Percentiles rank a stretch among this genome's conserved stretches.
Evolutionary conservation across 805 yeast species (phyloP).

Genomic region (Pichia ethanolica): DNA sequence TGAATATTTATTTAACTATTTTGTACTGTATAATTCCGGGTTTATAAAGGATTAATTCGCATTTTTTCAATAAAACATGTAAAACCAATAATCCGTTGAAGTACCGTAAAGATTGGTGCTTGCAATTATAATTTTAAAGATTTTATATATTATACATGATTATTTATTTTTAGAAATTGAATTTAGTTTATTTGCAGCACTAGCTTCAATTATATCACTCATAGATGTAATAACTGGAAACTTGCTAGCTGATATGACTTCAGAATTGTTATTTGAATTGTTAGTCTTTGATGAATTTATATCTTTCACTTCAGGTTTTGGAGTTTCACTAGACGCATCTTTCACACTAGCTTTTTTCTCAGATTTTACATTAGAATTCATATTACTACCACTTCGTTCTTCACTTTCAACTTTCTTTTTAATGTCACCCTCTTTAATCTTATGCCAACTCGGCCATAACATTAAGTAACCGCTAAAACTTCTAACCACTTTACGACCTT

Average conservation of each 20-base stretch:
- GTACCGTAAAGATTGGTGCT: too few relatives aligned
- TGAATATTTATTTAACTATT: not conserved
- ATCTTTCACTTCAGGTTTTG: not conserved
- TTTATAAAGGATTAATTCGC: slow-evolving; percentile 19
- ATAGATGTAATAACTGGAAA: too few relatives aligned
- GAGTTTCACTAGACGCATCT: not conserved
- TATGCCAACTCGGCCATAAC: slow-evolving; percentile 19
- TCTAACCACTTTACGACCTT: slow-evolving; percentile 12
- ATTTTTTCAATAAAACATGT: not conserved
- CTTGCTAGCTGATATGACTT: too few relatives aligned
- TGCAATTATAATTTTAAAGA: too few relatives aligned
- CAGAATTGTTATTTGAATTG: too few relatives aligned
- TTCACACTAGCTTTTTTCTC: too few relatives aligned
- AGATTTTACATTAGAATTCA: not conserved
- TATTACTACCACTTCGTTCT: not conserved
- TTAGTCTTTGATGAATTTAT: too few relatives aligned
- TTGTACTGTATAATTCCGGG: slow-evolving; percentile 4
- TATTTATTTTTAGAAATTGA: too few relatives aligned
- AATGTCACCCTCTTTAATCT: slow-evolving; percentile 4
- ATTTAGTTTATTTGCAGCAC: too few relatives aligned
- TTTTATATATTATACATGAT: too few relatives aligned
- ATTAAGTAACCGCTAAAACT: slow-evolving; percentile 25
- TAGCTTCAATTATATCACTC: too few relatives aligned
- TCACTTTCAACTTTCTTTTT: not conserved
- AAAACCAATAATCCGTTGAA: too few relatives aligned